Percentiles rank a stretch among this genome's conserved stretches.
Evolutionary conservation across 345 rosid genomes (phyloP).

Genomic region (Rhodamnia argentea): DNA sequence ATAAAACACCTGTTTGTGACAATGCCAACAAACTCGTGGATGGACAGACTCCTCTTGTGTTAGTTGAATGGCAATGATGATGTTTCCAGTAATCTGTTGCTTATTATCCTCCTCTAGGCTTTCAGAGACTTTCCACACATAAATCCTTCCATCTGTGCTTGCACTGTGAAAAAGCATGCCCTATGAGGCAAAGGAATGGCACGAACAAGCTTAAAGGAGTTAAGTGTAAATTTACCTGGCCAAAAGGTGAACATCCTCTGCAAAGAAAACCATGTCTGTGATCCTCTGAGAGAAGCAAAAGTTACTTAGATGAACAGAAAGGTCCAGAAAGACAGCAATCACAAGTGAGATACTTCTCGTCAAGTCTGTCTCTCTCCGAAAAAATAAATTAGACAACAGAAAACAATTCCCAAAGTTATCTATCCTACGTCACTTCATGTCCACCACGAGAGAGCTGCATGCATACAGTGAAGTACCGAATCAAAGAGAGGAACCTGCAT

Average conservation of each 20-base stretch:
- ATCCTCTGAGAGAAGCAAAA: conserved; percentile 46
- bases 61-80: conserved; percentile 58
- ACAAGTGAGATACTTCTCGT: not conserved
- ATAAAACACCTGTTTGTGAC: conserved; percentile 66
- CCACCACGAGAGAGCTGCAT: not conserved
- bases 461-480: not conserved
- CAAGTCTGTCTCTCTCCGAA: not conserved
- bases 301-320: not conserved
- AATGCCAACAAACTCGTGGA: conserved; percentile 93
- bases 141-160: conserved; percentile 67
- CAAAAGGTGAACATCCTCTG: conserved; percentile 84
- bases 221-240: conserved; percentile 49
- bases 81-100: conserved; percentile 54
- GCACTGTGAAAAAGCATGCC: conserved; percentile 32
- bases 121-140: conserved; percentile 71
- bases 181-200: not conserved
- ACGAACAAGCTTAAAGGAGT: not conserved
- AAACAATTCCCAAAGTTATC: not conserved
- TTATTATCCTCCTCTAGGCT: conserved; percentile 68
- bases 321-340: not conserved
- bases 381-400: not conserved
- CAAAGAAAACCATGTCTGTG: conserved; percentile 90
- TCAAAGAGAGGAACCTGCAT: not conserved
- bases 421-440: not conserved
- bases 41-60: conserved; percentile 40